Evolutionary conservation across 331 rosid species (phyloP).

Genomic region (Malus hybrid): DNA sequence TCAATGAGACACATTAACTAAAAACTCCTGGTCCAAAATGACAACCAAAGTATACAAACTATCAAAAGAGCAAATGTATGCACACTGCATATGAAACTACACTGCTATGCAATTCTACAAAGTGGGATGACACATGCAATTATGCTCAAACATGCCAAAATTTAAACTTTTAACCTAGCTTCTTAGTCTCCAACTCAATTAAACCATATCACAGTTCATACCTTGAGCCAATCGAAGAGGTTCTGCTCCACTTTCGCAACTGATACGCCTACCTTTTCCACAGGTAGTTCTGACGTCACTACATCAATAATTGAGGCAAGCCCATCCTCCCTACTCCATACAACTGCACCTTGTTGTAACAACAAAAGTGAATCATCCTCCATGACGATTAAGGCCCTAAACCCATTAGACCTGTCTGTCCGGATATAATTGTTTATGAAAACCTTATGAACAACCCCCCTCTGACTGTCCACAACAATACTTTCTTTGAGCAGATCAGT

Average conservation of each 20-base stretch:
- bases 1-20: slow-evolving; percentile 11
- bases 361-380: slow-evolving; percentile 90
- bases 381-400: slow-evolving; percentile 87
- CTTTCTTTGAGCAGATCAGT: slow-evolving; percentile 67
- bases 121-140: not conserved
- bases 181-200: not conserved
- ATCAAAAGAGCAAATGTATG: not conserved
- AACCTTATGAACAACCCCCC: slow-evolving; percentile 65
- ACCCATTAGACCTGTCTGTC: slow-evolving; percentile 84
- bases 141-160: not conserved
- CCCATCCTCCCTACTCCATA: slow-evolving; percentile 97
- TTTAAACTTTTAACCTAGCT: not conserved
- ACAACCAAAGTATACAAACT: not conserved
- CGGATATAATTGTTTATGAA: slow-evolving; percentile 80
- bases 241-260: slow-evolving; percentile 93
- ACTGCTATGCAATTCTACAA: not conserved
- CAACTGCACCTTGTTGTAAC: slow-evolving; percentile 91
- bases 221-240: slow-evolving; percentile 97
- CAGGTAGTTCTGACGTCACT: slow-evolving; percentile 79
- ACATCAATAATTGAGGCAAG: slow-evolving; percentile 91
- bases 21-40: slow-evolving; percentile 4
- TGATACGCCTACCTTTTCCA: slow-evolving; percentile 76
- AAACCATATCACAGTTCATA: slow-evolving; percentile 19
- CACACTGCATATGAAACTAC: slow-evolving; percentile 2
- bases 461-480: slow-evolving; percentile 51